Evolutionary conservation across 345 rosid genomes (phyloP).

Genomic region (Aethionema arabicum): DNA sequence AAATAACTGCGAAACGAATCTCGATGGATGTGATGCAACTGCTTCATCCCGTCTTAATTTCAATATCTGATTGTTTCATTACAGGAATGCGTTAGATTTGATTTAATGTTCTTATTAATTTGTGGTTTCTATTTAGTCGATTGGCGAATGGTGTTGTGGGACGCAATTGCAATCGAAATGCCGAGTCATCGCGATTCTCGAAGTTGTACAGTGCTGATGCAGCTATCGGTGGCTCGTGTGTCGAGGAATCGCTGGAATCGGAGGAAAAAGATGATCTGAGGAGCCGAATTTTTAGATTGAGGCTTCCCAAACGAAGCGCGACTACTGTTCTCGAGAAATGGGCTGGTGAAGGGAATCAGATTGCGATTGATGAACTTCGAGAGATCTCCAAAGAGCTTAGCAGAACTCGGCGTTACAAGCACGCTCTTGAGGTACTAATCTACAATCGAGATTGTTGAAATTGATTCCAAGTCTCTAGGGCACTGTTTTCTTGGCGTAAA

Average conservation of each 20-base stretch:
- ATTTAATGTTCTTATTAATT: neutral
- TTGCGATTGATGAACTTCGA: slow-evolving; percentile 61
- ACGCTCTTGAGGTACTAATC: slow-evolving; percentile 81
- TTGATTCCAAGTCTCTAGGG: neutral
- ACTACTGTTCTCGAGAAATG: slow-evolving; percentile 71
- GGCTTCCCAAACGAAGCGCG: slow-evolving; percentile 83
- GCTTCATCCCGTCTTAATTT: neutral
- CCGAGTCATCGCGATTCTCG: slow-evolving; percentile 18
- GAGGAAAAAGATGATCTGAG: slow-evolving; percentile 60
- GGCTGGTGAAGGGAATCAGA: slow-evolving; percentile 70
- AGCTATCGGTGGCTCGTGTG: slow-evolving; percentile 30
- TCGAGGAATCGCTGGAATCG: slow-evolving; percentile 38
- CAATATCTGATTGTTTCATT: neutral
- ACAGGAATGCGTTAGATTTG: neutral
- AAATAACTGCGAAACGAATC: neutral
- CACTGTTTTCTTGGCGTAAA: neutral
- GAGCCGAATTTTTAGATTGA: slow-evolving; percentile 69
- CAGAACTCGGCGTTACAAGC: slow-evolving; percentile 77
- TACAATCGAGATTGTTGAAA: neutral
- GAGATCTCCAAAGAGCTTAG: slow-evolving; percentile 72
- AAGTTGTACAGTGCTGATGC: slow-evolving; percentile 28
- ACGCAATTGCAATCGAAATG: slow-evolving; percentile 25
- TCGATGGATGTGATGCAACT: neutral
- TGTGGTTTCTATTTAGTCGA: slow-evolving; percentile 14
- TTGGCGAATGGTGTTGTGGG: slow-evolving; percentile 27